Conservation (phyloP, 257 asterid species). For the Cruciata laevipes region DNA sequence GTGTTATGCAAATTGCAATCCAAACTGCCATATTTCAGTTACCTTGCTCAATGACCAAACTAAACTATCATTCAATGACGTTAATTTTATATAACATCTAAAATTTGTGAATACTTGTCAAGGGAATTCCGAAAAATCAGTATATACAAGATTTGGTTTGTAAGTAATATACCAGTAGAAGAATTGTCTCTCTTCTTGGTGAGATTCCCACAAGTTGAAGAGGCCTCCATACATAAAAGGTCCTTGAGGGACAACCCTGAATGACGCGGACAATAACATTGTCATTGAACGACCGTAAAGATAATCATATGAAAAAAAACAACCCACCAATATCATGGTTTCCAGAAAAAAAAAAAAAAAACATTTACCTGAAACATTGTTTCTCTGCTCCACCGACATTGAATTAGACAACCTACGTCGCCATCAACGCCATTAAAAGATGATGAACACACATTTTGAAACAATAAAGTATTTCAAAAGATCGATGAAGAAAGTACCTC, state of each 20-base stretch:
- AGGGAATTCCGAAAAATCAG: neutral
- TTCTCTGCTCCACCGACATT: slow-evolving; percentile 22
- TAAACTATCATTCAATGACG: neutral
- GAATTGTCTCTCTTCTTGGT: slow-evolving; percentile 21
- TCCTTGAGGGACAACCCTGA: slow-evolving; percentile 58
- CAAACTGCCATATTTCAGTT: neutral
- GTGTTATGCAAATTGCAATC: too few relatives aligned
- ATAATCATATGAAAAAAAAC: neutral
- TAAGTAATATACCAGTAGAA: slow-evolving; percentile 25
- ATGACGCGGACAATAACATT: neutral
- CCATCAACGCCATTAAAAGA: neutral
- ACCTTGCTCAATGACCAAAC: neutral
- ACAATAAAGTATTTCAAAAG: neutral
- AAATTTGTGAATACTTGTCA: neutral
- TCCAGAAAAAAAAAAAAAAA: neutral
- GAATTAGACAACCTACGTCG: slow-evolving; percentile 11
- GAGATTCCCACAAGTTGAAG: slow-evolving; percentile 31
- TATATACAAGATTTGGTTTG: neutral
- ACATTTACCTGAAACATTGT: slow-evolving; percentile 11
- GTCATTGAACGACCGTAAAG: neutral
- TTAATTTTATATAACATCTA: neutral
- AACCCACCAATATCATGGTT: neutral
- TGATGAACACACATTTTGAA: neutral
- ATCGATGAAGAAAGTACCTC: neutral
- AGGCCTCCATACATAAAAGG: slow-evolving; percentile 48